Percentiles rank a stretch among this genome's conserved stretches.
Evolutionary conservation across 75 land plant genomes (phyloP).

Genomic region (Selaginella moellendorffii): DNA sequence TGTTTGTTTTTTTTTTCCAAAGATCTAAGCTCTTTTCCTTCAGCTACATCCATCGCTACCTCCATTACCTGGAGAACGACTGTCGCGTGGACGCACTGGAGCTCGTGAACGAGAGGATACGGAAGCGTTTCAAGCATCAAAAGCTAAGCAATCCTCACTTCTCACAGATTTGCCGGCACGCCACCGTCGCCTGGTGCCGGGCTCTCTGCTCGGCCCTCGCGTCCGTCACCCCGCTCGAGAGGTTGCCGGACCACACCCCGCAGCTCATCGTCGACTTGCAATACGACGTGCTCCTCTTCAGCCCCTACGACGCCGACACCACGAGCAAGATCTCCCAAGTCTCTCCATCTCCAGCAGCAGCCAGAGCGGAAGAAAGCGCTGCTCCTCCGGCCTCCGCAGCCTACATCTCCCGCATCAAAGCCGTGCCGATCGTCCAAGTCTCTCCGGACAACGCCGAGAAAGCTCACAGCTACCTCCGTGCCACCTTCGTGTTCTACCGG

Average conservation of each 20-base stretch:
- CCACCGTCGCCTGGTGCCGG: constrained; percentile 87
- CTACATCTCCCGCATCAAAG: constrained; percentile 22
- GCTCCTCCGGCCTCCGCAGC: neutral
- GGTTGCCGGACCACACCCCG: neutral
- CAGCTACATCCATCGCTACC: constrained; percentile 73
- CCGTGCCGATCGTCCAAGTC: constrained; percentile 42
- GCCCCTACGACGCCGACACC: constrained; percentile 26
- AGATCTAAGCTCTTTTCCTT: constrained; percentile 1
- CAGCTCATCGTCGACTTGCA: constrained; percentile 52
- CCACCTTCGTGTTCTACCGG: constrained; percentile 56
- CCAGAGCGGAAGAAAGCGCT: neutral
- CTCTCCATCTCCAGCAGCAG: constrained; percentile 19
- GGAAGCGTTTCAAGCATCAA: constrained; percentile 88
- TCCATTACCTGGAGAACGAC: constrained; percentile 50
- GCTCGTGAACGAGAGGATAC: constrained; percentile 73
- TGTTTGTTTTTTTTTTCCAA: too few relatives aligned
- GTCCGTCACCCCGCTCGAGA: constrained; percentile 36
- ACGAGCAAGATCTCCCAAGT: constrained; percentile 18
- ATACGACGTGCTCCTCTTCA: constrained; percentile 34
- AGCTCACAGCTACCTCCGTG: constrained; percentile 42
- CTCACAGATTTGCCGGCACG: constrained; percentile 79
- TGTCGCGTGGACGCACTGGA: constrained; percentile 61
- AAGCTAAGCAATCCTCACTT: constrained; percentile 53
- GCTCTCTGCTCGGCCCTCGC: constrained; percentile 57
- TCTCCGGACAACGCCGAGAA: constrained; percentile 54